These are phyloP conservation scores for Rhypophila decipiens DNA, from an alignment of 495 filamentous ascomycete species.

Conservation along the genomic window DNA sequence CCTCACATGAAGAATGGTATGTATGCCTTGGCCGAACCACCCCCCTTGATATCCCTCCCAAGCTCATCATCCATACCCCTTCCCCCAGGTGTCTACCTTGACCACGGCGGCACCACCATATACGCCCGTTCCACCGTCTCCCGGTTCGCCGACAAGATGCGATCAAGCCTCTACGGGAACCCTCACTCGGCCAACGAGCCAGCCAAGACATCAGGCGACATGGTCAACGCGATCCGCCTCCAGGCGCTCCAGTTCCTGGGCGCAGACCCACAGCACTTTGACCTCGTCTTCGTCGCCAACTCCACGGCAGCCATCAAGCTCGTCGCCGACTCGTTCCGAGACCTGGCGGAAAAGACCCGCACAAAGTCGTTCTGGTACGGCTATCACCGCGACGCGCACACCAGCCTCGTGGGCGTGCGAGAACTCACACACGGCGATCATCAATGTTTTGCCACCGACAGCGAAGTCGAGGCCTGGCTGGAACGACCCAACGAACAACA, in stretches of 20 bases:
- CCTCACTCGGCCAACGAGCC: constrained; percentile 68
- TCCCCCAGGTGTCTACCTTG: constrained; percentile 53
- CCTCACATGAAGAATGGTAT: constrained; percentile 45
- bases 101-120: constrained; percentile 70
- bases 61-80: neutral
- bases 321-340: constrained; percentile 59
- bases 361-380: constrained; percentile 58
- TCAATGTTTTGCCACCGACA: constrained; percentile 57
- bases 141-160: constrained; percentile 52
- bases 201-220: constrained; percentile 53
- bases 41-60: neutral
- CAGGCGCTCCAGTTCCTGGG: constrained; percentile 74
- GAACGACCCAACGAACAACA: constrained; percentile 1
- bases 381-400: constrained; percentile 70
- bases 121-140: constrained; percentile 58
- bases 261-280: constrained; percentile 75
- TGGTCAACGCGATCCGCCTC: constrained; percentile 53
- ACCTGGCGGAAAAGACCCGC: constrained; percentile 40
- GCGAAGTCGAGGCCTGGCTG: constrained; percentile 64
- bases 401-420: constrained; percentile 64
- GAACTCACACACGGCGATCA: constrained; percentile 50
- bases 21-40: too few relatives aligned
- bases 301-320: constrained; percentile 87
- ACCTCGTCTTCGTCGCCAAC: constrained; percentile 87
- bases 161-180: constrained; percentile 61